Percentiles rank a stretch among this genome's conserved stretches.
Conservation (phyloP, 108 stramenopile species). For the Cyclotella choctawhatcheeana region DNA sequence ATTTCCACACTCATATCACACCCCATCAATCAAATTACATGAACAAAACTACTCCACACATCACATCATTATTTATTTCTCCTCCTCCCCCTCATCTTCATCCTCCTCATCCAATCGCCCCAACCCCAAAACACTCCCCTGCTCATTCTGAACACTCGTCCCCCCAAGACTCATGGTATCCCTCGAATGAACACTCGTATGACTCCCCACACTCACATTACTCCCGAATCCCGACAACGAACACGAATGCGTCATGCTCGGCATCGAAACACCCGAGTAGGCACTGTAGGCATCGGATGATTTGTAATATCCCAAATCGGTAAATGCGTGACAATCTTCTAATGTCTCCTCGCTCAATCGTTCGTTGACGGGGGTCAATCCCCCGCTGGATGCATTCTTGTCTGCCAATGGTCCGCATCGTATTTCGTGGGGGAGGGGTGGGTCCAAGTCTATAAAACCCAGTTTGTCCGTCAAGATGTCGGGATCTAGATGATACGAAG, state of each 20-base stretch:
- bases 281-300: neutral
- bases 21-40: slow-evolving; percentile 2
- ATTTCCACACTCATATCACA: neutral
- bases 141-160: slow-evolving; percentile 38
- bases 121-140: slow-evolving; percentile 38
- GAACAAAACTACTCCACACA: slow-evolving; percentile 2
- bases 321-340: slow-evolving; percentile 60
- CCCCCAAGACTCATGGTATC: slow-evolving; percentile 40
- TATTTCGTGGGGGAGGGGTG: slow-evolving; percentile 51
- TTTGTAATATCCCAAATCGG: slow-evolving; percentile 32
- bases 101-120: slow-evolving; percentile 54
- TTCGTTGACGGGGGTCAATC: slow-evolving; percentile 55
- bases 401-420: slow-evolving; percentile 41
- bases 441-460: slow-evolving; percentile 52
- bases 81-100: slow-evolving; percentile 36
- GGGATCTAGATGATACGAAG: slow-evolving; percentile 34
- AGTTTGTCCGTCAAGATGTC: slow-evolving; percentile 42
- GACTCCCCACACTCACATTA: slow-evolving; percentile 45
- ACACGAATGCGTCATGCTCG: slow-evolving; percentile 41
- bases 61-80: slow-evolving; percentile 1
- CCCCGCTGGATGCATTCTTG: slow-evolving; percentile 22
- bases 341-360: slow-evolving; percentile 51
- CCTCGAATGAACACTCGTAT: slow-evolving; percentile 22
- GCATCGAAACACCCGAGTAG: slow-evolving; percentile 17
- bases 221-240: slow-evolving; percentile 35